Evolutionary conservation across 1,284 basidiomycete species (phyloP).

Genomic region (Rhodotorula sp.): DNA sequence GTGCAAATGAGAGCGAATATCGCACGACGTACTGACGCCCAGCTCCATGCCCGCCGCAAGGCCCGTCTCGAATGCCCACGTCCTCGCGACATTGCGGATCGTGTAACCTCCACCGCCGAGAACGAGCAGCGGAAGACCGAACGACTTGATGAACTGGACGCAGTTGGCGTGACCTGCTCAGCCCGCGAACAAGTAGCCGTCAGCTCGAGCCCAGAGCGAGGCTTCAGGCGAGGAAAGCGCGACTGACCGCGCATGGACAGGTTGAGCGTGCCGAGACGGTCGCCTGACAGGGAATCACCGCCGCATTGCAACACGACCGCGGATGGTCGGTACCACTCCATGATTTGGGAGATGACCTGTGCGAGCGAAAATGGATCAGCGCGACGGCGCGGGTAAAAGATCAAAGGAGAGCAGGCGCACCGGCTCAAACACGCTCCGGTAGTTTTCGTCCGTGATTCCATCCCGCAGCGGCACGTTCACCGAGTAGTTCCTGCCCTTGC

Average conservation of each 20-base stretch:
- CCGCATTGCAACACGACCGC: slow-evolving; percentile 98
- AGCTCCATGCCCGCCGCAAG: slow-evolving; percentile 93
- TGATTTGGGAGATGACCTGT: slow-evolving; percentile 88
- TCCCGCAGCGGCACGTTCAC: slow-evolving; percentile 94
- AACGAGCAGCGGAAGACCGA: slow-evolving; percentile 86
- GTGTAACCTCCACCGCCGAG: slow-evolving; percentile 98
- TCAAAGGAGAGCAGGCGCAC: slow-evolving; percentile 54
- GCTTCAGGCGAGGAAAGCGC: slow-evolving; percentile 39
- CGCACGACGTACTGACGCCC: slow-evolving; percentile 61
- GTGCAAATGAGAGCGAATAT: neutral
- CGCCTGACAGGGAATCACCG: slow-evolving; percentile 95
- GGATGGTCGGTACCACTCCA: slow-evolving; percentile 92
- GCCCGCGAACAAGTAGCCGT: neutral
- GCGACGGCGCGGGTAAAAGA: too few relatives aligned
- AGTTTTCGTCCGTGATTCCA: slow-evolving; percentile 93
- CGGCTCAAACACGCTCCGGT: slow-evolving; percentile 93
- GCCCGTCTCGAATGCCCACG: slow-evolving; percentile 98
- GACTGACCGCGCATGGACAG: slow-evolving; percentile 81
- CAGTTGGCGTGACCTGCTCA: slow-evolving; percentile 83
- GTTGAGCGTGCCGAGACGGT: slow-evolving; percentile 94
- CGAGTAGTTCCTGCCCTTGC: slow-evolving; percentile 88
- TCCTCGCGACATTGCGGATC: slow-evolving; percentile 93
- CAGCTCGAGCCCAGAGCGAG: neutral
- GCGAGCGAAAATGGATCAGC: neutral
- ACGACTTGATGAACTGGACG: slow-evolving; percentile 94